Conservation (phyloP, 192 early-diverging fungal species). For the Linnemannia exigua region DNA sequence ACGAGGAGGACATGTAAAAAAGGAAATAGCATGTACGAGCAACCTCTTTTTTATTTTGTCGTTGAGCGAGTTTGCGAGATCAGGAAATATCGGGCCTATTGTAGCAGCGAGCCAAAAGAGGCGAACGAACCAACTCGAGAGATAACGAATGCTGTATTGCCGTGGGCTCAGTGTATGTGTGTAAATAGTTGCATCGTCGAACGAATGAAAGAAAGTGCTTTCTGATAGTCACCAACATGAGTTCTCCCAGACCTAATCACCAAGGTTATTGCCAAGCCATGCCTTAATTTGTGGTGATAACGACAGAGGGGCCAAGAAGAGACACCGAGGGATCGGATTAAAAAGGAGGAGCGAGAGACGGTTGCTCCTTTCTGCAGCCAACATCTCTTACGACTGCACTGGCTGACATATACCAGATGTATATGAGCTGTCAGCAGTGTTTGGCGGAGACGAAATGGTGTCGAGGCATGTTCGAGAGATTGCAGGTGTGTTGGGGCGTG, state of each 20-base stretch:
- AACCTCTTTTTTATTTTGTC: too few species aligned
- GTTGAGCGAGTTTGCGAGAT: too few species aligned
- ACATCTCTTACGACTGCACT: too few species aligned
- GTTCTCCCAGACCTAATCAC: background rate
- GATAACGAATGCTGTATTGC: background rate
- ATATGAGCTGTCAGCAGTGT: too few species aligned
- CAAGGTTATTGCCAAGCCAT: background rate
- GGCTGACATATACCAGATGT: too few species aligned
- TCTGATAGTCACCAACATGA: too few species aligned
- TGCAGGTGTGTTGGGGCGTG: background rate
- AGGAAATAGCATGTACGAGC: background rate
- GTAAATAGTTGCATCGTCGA: background rate
- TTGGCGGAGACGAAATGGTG: background rate
- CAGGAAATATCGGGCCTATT: background rate
- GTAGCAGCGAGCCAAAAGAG: background rate
- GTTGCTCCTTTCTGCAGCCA: too few species aligned
- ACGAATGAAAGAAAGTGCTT: background rate
- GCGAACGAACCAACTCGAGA: background rate
- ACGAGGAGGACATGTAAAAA: slow-evolving; percentile 28
- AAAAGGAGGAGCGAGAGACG: background rate
- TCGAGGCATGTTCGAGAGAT: slow-evolving; percentile 3
- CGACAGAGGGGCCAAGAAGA: background rate
- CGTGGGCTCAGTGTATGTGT: background rate
- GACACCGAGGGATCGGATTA: background rate
- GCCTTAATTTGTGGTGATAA: background rate